Percentiles rank a stretch among this genome's conserved stretches.
These are phyloP conservation scores for Wilcoxina mikolae DNA, from an alignment of 495 filamentous ascomycete genomes.

Conservation along the genomic window DNA sequence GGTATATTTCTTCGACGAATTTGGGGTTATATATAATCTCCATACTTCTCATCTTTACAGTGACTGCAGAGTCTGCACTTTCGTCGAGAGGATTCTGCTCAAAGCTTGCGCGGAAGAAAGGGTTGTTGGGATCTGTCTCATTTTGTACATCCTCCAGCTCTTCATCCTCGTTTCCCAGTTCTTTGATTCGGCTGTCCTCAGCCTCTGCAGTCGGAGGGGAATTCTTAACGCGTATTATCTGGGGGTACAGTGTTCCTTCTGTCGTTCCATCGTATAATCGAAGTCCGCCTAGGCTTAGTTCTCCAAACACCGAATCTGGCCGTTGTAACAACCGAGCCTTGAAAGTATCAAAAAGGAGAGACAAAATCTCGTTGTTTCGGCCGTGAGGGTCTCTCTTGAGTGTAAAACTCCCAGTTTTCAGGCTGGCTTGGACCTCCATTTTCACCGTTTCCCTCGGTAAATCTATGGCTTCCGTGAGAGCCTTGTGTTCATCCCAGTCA, in stretches of 20 bases:
- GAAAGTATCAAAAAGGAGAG: slow-evolving; percentile 85
- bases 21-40: slow-evolving; percentile 94
- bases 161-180: slow-evolving; percentile 40
- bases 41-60: slow-evolving; percentile 80
- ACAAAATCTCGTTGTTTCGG: slow-evolving; percentile 61
- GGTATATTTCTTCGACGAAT: slow-evolving; percentile 73
- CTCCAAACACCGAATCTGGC: slow-evolving; percentile 73
- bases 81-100: slow-evolving; percentile 92
- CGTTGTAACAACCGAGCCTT: slow-evolving; percentile 73
- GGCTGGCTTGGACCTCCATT: slow-evolving; percentile 73
- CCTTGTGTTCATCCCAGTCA: slow-evolving; percentile 94
- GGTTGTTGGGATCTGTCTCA: slow-evolving; percentile 41
- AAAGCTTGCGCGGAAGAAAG: slow-evolving; percentile 81
- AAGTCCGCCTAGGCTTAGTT: slow-evolving; percentile 80
- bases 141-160: slow-evolving; percentile 26
- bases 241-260: slow-evolving; percentile 70
- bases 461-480: slow-evolving; percentile 71
- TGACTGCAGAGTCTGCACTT: slow-evolving; percentile 76
- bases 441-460: slow-evolving; percentile 80
- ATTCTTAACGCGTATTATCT: slow-evolving; percentile 91
- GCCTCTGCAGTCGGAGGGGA: slow-evolving; percentile 41
- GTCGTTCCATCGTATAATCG: slow-evolving; percentile 94
- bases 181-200: slow-evolving; percentile 40
- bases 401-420: slow-evolving; percentile 87
- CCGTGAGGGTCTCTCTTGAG: slow-evolving; percentile 76